Evolutionary conservation across 2,329 filamentous ascomycete species (phyloP).

Genomic region (Trichoderma pleuroti): DNA sequence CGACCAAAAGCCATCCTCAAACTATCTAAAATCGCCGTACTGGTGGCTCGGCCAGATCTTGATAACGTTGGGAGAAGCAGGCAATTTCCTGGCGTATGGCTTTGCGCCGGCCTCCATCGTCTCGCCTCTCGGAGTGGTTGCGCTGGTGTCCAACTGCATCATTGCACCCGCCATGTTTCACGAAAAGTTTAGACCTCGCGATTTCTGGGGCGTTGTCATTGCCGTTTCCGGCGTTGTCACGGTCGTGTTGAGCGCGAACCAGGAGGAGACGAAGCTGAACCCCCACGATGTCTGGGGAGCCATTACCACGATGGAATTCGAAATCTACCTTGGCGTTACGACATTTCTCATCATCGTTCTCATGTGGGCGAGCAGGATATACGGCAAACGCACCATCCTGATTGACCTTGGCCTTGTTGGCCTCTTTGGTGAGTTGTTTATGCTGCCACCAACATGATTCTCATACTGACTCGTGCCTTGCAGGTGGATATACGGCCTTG

Average conservation of each 20-base stretch:
- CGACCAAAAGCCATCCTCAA: constrained; percentile 49
- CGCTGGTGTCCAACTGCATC: constrained; percentile 91
- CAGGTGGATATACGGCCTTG: constrained; percentile 91
- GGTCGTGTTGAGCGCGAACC: constrained; percentile 86
- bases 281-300: constrained; percentile 86
- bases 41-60: constrained; percentile 95
- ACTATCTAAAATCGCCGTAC: constrained; percentile 85
- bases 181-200: constrained; percentile 78
- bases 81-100: constrained; percentile 95
- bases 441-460: not conserved
- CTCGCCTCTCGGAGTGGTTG: constrained; percentile 93
- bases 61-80: constrained; percentile 89
- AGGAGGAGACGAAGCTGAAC: constrained; percentile 84
- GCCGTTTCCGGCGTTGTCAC: constrained; percentile 85
- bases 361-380: constrained; percentile 77
- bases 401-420: constrained; percentile 92
- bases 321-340: constrained; percentile 82
- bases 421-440: constrained; percentile 68
- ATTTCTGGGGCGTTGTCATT: constrained; percentile 84
- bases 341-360: constrained; percentile 67
- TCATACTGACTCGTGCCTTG: not conserved
- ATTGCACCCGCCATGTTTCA: constrained; percentile 94
- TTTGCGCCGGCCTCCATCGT: constrained; percentile 98
- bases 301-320: constrained; percentile 84
- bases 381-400: constrained; percentile 81